phyloP scores from a whole-genome alignment of 805 yeast genomes.

The Priceomyces carsonii region DNA sequence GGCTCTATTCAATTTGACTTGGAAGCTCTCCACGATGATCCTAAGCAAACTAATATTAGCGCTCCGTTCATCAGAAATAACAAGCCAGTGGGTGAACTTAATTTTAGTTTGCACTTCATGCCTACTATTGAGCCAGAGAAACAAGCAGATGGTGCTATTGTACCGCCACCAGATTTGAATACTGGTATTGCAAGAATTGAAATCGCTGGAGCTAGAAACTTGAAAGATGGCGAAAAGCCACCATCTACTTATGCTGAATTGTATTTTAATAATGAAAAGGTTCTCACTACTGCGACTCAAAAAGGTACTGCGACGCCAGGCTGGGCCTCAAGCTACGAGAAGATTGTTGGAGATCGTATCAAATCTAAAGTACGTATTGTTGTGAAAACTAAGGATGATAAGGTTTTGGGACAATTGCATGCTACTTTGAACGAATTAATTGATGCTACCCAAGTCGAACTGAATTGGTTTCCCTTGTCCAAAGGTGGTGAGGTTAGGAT shows the following conservation, averaged over 20 bases:
- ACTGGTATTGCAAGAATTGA: conserved; percentile 85
- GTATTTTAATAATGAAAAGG: conserved; percentile 59
- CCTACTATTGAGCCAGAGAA: conserved; percentile 67
- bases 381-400: conserved; percentile 61
- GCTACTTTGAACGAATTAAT: conserved; percentile 64
- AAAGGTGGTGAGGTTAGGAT: conserved; percentile 76
- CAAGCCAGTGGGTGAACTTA: conserved; percentile 75
- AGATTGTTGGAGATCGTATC: conserved; percentile 70
- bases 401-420: conserved; percentile 59
- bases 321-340: conserved; percentile 64
- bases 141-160: conserved; percentile 77
- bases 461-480: conserved; percentile 72
- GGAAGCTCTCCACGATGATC: conserved; percentile 58
- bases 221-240: conserved; percentile 42
- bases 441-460: conserved; percentile 76
- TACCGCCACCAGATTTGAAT: conserved; percentile 88
- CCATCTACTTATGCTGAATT: conserved; percentile 71
- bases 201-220: conserved; percentile 61
- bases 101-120: conserved; percentile 70
- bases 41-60: conserved; percentile 47
- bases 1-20: conserved; percentile 78
- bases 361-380: conserved; percentile 67
- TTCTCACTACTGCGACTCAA: conserved; percentile 56
- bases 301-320: conserved; percentile 67
- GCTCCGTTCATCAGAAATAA: conserved; percentile 76